A percentile compares a stretch with the other conserved stretches of the same genome.
Evolutionary conservation across 306 rosid genomes (phyloP).

Genomic region (Geum urbanum): DNA sequence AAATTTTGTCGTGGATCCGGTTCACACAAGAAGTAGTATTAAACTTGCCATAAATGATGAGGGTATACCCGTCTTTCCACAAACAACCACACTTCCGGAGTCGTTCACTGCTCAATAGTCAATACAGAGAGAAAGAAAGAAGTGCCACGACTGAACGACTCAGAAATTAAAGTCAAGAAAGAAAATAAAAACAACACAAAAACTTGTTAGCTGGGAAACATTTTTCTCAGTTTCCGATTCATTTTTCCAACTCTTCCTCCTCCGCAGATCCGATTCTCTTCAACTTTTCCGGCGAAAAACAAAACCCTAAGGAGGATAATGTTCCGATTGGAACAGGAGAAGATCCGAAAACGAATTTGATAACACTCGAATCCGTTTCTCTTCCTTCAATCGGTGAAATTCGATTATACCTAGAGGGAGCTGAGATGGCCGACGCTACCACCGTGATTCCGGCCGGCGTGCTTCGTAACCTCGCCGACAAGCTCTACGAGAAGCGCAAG

Average conservation of each 20-base stretch:
- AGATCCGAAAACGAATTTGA: conserved; percentile 53
- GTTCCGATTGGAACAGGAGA: conserved; percentile 48
- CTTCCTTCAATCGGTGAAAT: background rate
- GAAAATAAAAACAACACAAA: background rate
- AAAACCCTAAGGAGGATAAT: conserved; percentile 23
- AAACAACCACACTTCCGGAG: background rate
- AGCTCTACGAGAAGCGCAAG: conserved; percentile 96
- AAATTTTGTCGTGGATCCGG: no score
- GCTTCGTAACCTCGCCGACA: conserved; percentile 91
- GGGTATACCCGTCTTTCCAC: conserved; percentile 13
- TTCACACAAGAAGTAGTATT: background rate
- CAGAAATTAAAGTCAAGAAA: background rate
- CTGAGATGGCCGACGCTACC: conserved; percentile 62
- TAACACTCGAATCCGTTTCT: conserved; percentile 1
- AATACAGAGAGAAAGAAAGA: background rate
- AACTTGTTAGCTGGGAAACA: background rate
- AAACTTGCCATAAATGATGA: background rate
- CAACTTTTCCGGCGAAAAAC: background rate
- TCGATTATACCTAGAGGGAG: background rate
- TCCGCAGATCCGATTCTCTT: conserved; percentile 26
- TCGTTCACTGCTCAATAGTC: background rate
- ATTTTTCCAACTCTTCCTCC: background rate
- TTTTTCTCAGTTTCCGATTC: conserved; percentile 10
- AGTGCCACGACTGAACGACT: conserved; percentile 3
- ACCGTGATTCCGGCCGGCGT: conserved; percentile 62